Conservation (phyloP, 2,329 filamentous ascomycete species). For the Venturia asperata region DNA sequence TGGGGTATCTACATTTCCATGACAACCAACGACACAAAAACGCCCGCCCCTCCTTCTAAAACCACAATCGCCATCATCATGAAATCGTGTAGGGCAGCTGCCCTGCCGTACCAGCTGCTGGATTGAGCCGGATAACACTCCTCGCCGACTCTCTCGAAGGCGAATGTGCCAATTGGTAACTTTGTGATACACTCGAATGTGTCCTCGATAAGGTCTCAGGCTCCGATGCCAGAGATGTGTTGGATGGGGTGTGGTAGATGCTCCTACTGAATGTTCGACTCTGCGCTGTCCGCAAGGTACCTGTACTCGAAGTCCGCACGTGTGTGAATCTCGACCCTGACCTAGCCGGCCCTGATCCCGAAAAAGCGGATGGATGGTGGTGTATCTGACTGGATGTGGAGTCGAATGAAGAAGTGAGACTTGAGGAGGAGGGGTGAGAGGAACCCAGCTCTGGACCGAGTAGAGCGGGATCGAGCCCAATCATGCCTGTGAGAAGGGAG, state of each 20-base stretch:
- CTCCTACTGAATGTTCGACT: background rate
- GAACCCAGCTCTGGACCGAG: background rate
- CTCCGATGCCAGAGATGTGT: slow-evolving; percentile 5
- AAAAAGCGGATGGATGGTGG: slow-evolving; percentile 8
- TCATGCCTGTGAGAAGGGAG: slow-evolving; percentile 70
- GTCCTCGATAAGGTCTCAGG: slow-evolving; percentile 5
- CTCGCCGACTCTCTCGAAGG: slow-evolving; percentile 14
- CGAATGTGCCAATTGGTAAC: background rate
- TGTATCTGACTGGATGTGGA: slow-evolving; percentile 11
- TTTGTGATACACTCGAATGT: background rate
- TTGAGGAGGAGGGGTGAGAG: slow-evolving; percentile 12
- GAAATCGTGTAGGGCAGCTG: slow-evolving; percentile 28
- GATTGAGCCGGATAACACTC: slow-evolving; percentile 26
- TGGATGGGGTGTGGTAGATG: slow-evolving; percentile 12
- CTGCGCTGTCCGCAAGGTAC: slow-evolving; percentile 16
- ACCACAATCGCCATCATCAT: background rate
- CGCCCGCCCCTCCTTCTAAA: too few relatives aligned
- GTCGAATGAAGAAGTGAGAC: slow-evolving; percentile 1
- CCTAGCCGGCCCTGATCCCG: background rate
- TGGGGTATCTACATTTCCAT: background rate
- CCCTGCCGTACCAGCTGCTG: slow-evolving; percentile 24
- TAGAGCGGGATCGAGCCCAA: slow-evolving; percentile 22
- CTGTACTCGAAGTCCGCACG: slow-evolving; percentile 9
- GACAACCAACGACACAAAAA: background rate
- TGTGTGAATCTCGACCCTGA: slow-evolving; percentile 13